phyloP scores from a whole-genome alignment of 805 yeast species.

The Wickerhamomyces chaumierensis region DNA sequence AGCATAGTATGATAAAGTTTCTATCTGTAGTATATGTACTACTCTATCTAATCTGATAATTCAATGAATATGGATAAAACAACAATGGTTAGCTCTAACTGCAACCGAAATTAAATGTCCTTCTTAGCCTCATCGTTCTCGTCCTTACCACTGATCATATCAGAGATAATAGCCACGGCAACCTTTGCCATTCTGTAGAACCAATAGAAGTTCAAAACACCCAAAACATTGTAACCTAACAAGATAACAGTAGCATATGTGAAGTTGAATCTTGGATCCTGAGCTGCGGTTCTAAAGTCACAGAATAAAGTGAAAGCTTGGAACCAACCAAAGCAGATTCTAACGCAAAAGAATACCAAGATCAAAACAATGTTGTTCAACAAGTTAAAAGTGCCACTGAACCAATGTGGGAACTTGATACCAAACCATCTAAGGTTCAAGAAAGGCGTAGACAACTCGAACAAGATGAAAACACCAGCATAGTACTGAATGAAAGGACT shows the following conservation, averaged over 20 bases:
- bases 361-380: conserved; percentile 61
- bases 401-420: conserved; percentile 51
- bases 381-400: conserved; percentile 36
- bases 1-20: background rate
- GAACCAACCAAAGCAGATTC: conserved; percentile 72
- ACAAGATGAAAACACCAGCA: conserved; percentile 63
- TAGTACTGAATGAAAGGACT: conserved; percentile 62
- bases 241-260: conserved; percentile 22
- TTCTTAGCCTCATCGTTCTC: conserved; percentile 16
- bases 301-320: conserved; percentile 38
- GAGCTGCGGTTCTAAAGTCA: conserved; percentile 29
- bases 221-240: conserved; percentile 43
- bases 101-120: conserved; percentile 10
- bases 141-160: conserved; percentile 16
- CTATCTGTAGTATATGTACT: no score
- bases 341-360: conserved; percentile 49
- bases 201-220: conserved; percentile 63
- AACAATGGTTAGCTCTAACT: no score
- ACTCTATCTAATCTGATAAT: no score
- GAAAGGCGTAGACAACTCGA: conserved; percentile 80
- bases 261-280: conserved; percentile 31
- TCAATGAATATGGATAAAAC: no score
- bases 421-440: conserved; percentile 82
- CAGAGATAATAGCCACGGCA: conserved; percentile 35
- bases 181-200: conserved; percentile 64